Evolutionary conservation across 257 asterid genomes (phyloP).

Genomic region (Fraxinus anomala): DNA sequence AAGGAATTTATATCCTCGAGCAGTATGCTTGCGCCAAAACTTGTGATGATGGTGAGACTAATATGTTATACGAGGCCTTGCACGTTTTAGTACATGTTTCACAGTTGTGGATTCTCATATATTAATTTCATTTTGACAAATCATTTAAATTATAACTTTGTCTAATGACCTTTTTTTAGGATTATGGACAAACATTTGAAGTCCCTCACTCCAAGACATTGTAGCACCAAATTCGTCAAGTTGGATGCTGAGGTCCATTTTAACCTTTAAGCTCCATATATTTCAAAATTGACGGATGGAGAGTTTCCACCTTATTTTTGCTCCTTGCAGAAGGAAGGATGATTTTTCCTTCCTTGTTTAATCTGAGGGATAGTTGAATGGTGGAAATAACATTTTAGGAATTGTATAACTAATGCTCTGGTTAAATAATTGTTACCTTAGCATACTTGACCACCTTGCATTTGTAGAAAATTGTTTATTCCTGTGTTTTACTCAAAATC

Average conservation of each 20-base stretch:
- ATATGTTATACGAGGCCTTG: background rate
- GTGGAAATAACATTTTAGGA: background rate
- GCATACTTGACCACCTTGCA: no score
- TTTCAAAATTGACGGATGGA: background rate
- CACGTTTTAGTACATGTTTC: background rate
- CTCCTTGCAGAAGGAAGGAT: background rate
- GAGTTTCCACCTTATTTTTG: background rate
- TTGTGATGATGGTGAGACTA: background rate
- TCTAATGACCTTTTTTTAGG: constrained; percentile 43
- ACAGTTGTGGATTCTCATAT: background rate
- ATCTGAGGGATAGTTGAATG: background rate
- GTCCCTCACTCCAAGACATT: constrained; percentile 71
- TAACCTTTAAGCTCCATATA: background rate
- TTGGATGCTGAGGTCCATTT: constrained; percentile 94
- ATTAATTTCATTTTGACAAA: background rate
- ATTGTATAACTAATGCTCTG: background rate
- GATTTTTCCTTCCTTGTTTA: background rate
- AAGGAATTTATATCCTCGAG: background rate
- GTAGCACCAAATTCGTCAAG: constrained; percentile 73
- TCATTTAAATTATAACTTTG: constrained; percentile 13
- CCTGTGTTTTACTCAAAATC: no score
- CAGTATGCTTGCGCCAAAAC: background rate
- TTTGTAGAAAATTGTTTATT: no score
- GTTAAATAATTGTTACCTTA: background rate
- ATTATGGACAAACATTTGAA: constrained; percentile 97